Base-by-base conservation (phyloP, 495 filamentous ascomycete species). In the Hypoxylon rickii region DNA sequence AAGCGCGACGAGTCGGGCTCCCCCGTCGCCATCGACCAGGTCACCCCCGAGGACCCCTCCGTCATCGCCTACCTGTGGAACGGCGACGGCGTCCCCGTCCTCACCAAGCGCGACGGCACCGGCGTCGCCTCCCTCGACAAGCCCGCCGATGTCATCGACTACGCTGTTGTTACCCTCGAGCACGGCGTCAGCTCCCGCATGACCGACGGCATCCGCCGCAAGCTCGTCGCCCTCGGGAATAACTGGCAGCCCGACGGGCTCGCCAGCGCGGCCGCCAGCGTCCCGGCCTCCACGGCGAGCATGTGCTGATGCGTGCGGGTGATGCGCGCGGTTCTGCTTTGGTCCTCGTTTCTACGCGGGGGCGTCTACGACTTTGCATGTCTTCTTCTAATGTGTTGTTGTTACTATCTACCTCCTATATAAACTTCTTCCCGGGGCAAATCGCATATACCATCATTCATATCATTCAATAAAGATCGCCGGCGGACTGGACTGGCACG, bases 171-270 rank as follows among this genome's bases (percentile, higher is more conserved):
- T 48, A 66, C 76, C n/a, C 58, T 83, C 21, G 74, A 78, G n/a
- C 66, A 70, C 8, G 74, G 73, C 20, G 39, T 68, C 34, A 71
- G 70, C 64, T 66, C 70, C 1, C 56, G 73, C 24, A 46, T 81
- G 12, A 63, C 69, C 3, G 78, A 80, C 26, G 78, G 79, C 13
- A 77, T 83, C 37, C 67, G 65, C 47, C 68, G 73, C 13, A 79
- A 78, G 65, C 67, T 80, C 1, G 41, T 73, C 1, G n/a, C 57
- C 12, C 44, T 80, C 15, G 54, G 52, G 8, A 48, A 42, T 0
- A 65, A 66, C 51, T 76, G 74, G 75, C 65, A 59, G 3, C 18
- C 37, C 3, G 58, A 58, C n/a, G 41, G 13, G 17, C 26, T 49
- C 12, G 7, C 22, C 37, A 44, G 46, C 13, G 50, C 42, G 6